These are phyloP conservation scores for Penicillium sp. DNA, from an alignment of 2,329 filamentous ascomycete species.

Conservation along the genomic window DNA sequence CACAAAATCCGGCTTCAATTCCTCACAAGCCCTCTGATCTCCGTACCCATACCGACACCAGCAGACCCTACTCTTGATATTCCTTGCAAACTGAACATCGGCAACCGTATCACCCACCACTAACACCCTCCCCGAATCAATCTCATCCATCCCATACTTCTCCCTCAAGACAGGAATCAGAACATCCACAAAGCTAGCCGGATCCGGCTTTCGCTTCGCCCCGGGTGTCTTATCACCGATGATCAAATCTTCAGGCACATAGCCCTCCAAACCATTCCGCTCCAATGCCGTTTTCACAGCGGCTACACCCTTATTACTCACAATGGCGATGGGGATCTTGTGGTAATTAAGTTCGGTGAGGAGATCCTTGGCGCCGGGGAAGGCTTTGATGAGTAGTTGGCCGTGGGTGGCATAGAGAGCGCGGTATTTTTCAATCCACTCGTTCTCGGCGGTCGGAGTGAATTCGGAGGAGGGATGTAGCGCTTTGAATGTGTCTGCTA, in stretches of 20 bases:
- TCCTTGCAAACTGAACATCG: constrained; percentile 14
- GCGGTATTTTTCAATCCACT: constrained; percentile 23
- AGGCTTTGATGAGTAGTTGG: constrained; percentile 19
- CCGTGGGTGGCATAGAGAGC: constrained; percentile 21
- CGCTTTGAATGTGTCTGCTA: constrained; percentile 12
- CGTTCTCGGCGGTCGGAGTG: constrained; percentile 8
- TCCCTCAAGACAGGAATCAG: constrained; percentile 14
- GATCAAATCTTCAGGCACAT: constrained; percentile 12
- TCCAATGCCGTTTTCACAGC: constrained; percentile 18
- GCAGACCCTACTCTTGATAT: constrained; percentile 12
- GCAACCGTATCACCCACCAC: constrained; percentile 19
- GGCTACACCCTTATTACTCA: constrained; percentile 25
- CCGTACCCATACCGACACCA: constrained; percentile 20
- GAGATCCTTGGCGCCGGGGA: constrained; percentile 15
- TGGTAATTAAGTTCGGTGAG: constrained; percentile 9
- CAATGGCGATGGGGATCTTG: constrained; percentile 19
- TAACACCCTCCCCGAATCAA: constrained; percentile 1
- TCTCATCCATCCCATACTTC: background rate
- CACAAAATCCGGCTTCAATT: constrained; percentile 8
- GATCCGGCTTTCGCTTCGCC: constrained; percentile 16
- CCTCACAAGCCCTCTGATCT: constrained; percentile 6
- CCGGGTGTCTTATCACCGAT: constrained; percentile 17
- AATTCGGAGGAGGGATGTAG: constrained; percentile 9
- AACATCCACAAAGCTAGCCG: constrained; percentile 14
- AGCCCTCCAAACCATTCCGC: constrained; percentile 6